phyloP scores from a whole-genome alignment of 169 alveolate genomes.

The Besnoitia besnoiti region DNA sequence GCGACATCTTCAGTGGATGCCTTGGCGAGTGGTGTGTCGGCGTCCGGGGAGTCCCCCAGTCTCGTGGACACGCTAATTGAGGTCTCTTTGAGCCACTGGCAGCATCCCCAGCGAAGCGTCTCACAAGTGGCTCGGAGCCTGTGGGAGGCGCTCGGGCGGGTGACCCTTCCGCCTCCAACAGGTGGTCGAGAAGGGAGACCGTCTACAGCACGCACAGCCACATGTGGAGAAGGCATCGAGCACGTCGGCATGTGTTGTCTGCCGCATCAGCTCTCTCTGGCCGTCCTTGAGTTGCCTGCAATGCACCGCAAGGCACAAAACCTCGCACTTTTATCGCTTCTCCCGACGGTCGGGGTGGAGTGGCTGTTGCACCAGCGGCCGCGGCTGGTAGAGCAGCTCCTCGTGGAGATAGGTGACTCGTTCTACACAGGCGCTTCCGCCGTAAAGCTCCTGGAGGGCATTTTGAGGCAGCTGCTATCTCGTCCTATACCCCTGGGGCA shows the following conservation, averaged over 20 bases:
- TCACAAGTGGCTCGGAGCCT: slow-evolving; percentile 25
- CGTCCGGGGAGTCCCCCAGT: neutral
- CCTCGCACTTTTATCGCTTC: neutral
- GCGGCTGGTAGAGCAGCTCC: slow-evolving; percentile 1
- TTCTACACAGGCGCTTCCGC: slow-evolving; percentile 11
- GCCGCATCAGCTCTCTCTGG: slow-evolving; percentile 15
- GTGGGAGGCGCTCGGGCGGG: slow-evolving; percentile 33
- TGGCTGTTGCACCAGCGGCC: slow-evolving; percentile 22
- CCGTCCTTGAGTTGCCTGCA: neutral
- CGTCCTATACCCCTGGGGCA: too few species aligned
- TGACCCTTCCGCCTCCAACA: neutral
- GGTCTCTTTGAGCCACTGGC: neutral
- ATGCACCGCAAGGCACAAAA: neutral
- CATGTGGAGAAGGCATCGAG: neutral
- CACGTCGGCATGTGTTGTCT: neutral
- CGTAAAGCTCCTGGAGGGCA: neutral
- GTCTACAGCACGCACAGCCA: neutral
- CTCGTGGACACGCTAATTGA: neutral
- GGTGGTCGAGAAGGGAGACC: neutral
- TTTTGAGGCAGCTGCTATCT: neutral
- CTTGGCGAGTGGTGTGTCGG: neutral
- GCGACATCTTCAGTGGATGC: neutral
- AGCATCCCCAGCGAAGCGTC: slow-evolving; percentile 36
- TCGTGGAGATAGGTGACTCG: neutral
- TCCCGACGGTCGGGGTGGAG: slow-evolving; percentile 15